phyloP scores from a whole-genome alignment of 768 basidiomycete species.

The Pleurotus salmoneostramineus region DNA sequence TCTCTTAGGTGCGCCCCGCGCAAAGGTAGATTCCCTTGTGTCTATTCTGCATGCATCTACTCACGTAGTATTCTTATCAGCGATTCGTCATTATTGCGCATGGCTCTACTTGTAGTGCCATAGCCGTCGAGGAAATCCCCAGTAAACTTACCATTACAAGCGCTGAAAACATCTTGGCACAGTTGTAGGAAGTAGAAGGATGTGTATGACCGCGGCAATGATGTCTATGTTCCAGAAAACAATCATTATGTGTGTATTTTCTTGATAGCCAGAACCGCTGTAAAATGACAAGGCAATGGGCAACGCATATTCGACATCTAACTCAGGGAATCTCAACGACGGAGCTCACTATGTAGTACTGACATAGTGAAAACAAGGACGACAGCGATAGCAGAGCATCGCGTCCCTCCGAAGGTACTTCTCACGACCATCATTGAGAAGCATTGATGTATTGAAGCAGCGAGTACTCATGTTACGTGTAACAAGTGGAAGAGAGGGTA shows the following conservation, averaged over 20 bases:
- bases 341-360: too few relatives aligned
- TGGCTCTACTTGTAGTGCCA: constrained; percentile 40
- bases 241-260: too few relatives aligned
- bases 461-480: too few relatives aligned
- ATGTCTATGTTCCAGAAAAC: too few relatives aligned
- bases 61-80: constrained; percentile 14
- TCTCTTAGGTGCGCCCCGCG: constrained; percentile 62
- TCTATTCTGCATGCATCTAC: neutral
- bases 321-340: too few relatives aligned
- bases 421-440: too few relatives aligned
- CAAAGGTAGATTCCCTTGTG: constrained; percentile 40
- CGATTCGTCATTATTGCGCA: constrained; percentile 44
- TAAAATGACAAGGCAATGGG: neutral
- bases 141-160: constrained; percentile 35
- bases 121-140: constrained; percentile 41
- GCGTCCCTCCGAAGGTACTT: too few relatives aligned
- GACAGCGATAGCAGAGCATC: too few relatives aligned
- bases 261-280: neutral
- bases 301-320: neutral
- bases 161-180: constrained; percentile 38
- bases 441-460: too few relatives aligned
- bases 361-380: too few relatives aligned
- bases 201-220: too few relatives aligned
- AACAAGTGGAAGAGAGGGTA: neutral
- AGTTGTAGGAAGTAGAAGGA: constrained; percentile 3